phyloP scores from a whole-genome alignment of 1,139 yeast species.

The Taiozyma sp. region DNA sequence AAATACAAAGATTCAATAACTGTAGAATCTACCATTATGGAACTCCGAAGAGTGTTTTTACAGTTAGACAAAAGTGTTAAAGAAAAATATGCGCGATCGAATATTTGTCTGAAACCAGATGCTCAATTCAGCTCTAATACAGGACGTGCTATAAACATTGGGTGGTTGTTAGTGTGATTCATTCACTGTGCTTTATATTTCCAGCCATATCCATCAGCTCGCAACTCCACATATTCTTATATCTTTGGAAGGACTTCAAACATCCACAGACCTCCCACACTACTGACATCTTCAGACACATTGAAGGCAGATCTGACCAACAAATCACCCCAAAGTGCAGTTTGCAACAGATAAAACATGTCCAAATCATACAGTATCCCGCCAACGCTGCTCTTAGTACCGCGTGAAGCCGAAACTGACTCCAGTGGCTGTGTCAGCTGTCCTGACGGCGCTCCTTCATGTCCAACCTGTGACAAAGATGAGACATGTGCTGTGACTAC shows the following conservation, averaged over 20 bases:
- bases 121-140: too few relatives aligned
- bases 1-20: not conserved
- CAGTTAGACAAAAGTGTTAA: not conserved
- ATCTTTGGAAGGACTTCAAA: too few relatives aligned
- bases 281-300: too few relatives aligned
- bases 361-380: not conserved
- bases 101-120: not conserved
- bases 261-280: too few relatives aligned
- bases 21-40: not conserved
- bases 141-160: too few relatives aligned
- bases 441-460: constrained; percentile 30
- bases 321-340: not conserved
- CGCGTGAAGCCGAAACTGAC: constrained; percentile 16
- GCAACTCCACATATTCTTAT: too few relatives aligned
- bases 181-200: too few relatives aligned
- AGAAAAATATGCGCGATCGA: not conserved
- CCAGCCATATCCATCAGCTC: too few relatives aligned
- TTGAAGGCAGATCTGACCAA: not conserved
- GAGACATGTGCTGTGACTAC: constrained; percentile 47
- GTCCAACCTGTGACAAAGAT: constrained; percentile 51
- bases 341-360: not conserved
- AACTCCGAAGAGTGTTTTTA: not conserved
- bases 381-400: not conserved
- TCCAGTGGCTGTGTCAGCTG: constrained; percentile 47
- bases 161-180: too few relatives aligned